A percentile compares a stretch with the other conserved stretches of the same genome.
These are phyloP conservation scores for Phytophthora litchii DNA, from an alignment of 352 stramenopile species.

Conservation along the genomic window DNA sequence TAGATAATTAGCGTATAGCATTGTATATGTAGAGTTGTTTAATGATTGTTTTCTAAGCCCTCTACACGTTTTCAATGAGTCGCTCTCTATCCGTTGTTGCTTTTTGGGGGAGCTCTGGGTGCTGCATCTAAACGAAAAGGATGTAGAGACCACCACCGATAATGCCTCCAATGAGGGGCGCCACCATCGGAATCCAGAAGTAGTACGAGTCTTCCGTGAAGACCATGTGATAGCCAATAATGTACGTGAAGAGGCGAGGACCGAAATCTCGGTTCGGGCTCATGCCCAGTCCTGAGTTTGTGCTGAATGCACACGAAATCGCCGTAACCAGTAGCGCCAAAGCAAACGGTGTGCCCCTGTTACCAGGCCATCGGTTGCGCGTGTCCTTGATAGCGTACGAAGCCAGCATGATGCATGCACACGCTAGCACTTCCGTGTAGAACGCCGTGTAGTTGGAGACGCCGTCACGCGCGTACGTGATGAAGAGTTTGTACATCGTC, in stretches of 20 bases:
- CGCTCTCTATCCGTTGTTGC: constrained; percentile 1
- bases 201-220: constrained; percentile 47
- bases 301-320: constrained; percentile 48
- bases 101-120: constrained; percentile 33
- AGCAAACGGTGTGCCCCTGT: constrained; percentile 32
- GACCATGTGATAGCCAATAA: constrained; percentile 40
- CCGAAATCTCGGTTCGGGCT: constrained; percentile 59
- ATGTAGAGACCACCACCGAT: constrained; percentile 46
- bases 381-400: constrained; percentile 37
- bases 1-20: no score
- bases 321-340: constrained; percentile 42
- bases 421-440: constrained; percentile 38
- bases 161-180: constrained; percentile 40
- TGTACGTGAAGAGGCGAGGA: constrained; percentile 42
- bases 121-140: constrained; percentile 56
- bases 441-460: constrained; percentile 36
- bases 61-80: constrained; percentile 18
- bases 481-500: constrained; percentile 34
- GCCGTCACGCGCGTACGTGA: constrained; percentile 27
- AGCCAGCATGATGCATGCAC: constrained; percentile 33
- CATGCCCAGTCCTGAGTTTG: constrained; percentile 50
- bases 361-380: constrained; percentile 27
- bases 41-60: background rate
- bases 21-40: background rate
- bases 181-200: constrained; percentile 59